phyloP scores from a whole-genome alignment of 441 rosid species.

The Viola pubescens region DNA sequence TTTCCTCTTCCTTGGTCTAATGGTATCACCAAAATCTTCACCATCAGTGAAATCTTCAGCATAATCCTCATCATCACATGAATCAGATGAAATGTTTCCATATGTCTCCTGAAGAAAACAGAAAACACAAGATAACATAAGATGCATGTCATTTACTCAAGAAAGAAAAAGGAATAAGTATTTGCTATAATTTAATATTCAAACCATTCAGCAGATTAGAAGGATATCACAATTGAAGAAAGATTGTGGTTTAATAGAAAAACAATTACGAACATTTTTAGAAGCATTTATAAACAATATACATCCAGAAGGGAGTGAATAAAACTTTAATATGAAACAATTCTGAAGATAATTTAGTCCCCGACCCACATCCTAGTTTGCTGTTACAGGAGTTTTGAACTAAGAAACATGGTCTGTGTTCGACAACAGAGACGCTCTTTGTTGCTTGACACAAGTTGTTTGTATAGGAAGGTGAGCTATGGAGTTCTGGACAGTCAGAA shows the following conservation, averaged over 20 bases:
- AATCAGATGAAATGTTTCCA: conserved; percentile 46
- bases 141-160: background rate
- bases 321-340: conserved; percentile 1
- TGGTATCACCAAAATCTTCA: conserved; percentile 47
- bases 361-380: background rate
- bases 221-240: no score
- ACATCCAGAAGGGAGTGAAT: background rate
- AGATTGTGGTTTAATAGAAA: no score
- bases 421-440: no score
- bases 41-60: conserved; percentile 29
- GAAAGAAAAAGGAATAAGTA: background rate
- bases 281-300: background rate
- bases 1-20: conserved; percentile 29
- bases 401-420: no score
- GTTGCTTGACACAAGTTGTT: no score
- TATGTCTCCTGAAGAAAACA: conserved; percentile 56
- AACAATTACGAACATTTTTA: no score
- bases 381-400: background rate
- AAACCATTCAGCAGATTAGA: no score
- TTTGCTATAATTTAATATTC: no score
- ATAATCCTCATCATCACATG: conserved; percentile 77
- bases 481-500: no score
- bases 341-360: background rate
- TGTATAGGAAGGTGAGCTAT: no score
- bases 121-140: conserved; percentile 8